Evolutionary conservation across 768 basidiomycete genomes (phyloP).

Genomic region (Pilatotrama ljubarskyi): DNA sequence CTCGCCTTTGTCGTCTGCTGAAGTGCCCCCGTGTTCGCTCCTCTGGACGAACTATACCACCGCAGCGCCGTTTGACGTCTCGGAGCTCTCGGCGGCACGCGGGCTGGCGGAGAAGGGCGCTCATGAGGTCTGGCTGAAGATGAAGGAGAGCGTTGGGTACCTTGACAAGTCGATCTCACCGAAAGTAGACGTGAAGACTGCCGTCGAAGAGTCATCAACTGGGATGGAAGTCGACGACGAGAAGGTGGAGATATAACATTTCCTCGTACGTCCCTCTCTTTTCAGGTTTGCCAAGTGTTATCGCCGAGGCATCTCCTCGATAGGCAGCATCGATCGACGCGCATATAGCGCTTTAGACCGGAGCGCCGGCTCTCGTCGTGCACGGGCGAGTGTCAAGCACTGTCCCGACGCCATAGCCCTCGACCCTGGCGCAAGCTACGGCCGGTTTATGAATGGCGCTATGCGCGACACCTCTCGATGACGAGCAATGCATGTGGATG

Average conservation of each 20-base stretch:
- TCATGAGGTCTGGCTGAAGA: conserved; percentile 43
- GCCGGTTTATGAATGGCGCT: too few relatives aligned
- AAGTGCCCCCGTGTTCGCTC: conserved; percentile 19
- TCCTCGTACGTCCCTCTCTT: background rate
- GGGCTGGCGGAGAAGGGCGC: conserved; percentile 52
- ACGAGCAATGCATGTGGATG: too few relatives aligned
- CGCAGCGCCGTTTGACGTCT: conserved; percentile 42
- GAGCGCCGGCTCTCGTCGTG: too few relatives aligned
- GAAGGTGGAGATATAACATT: conserved; percentile 44
- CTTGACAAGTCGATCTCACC: conserved; percentile 17
- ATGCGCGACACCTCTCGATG: too few relatives aligned
- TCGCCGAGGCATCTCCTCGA: too few relatives aligned
- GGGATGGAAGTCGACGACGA: conserved; percentile 35
- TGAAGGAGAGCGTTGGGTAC: conserved; percentile 44
- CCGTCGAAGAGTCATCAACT: conserved; percentile 4
- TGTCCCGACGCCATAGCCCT: too few relatives aligned
- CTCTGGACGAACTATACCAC: conserved; percentile 62
- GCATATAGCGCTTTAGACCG: too few relatives aligned
- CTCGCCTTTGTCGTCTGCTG: conserved; percentile 19
- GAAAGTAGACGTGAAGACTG: conserved; percentile 6
- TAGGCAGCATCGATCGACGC: too few relatives aligned
- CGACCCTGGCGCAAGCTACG: too few relatives aligned
- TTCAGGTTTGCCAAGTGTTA: too few relatives aligned
- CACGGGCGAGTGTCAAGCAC: too few relatives aligned
- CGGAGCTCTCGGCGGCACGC: conserved; percentile 42